Conservation (phyloP, 2,329 filamentous ascomycete genomes). For the Akanthomyces uredinophilus region DNA sequence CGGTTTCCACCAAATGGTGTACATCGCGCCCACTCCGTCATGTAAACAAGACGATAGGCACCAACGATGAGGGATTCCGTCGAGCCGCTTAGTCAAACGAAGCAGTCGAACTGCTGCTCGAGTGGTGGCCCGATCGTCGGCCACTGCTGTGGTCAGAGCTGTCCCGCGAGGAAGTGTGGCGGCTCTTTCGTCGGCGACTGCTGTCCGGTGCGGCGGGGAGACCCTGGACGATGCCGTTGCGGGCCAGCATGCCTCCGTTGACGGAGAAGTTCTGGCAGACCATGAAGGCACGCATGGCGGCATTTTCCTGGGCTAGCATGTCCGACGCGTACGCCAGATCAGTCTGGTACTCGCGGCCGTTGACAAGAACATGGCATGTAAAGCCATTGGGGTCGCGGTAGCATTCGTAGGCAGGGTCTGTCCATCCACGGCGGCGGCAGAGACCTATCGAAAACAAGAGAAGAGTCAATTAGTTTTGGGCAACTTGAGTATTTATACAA, state of each 20-base stretch:
- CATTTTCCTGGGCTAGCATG: constrained; percentile 81
- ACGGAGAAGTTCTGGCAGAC: constrained; percentile 97
- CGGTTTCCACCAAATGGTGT: neutral
- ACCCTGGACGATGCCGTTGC: constrained; percentile 64
- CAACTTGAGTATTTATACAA: neutral
- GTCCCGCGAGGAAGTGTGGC: constrained; percentile 45
- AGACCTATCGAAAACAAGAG: constrained; percentile 57
- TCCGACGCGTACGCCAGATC: constrained; percentile 80
- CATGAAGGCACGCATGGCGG: constrained; percentile 93
- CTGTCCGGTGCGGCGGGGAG: constrained; percentile 51
- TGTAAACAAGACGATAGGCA: neutral
- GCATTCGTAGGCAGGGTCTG: constrained; percentile 81
- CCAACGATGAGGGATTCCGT: neutral
- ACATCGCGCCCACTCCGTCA: neutral
- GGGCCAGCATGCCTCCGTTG: constrained; percentile 84
- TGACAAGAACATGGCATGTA: constrained; percentile 87
- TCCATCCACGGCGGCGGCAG: constrained; percentile 91
- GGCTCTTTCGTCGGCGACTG: constrained; percentile 47
- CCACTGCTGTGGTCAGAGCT: constrained; percentile 36
- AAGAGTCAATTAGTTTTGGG: neutral
- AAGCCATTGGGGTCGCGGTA: constrained; percentile 70
- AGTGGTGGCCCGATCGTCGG: constrained; percentile 52
- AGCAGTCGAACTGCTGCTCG: constrained; percentile 57
- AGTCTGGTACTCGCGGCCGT: constrained; percentile 94
- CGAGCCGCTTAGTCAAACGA: constrained; percentile 47